Evolutionary conservation across 1,284 basidiomycete genomes (phyloP).

Genomic region (Pterula multifida): DNA sequence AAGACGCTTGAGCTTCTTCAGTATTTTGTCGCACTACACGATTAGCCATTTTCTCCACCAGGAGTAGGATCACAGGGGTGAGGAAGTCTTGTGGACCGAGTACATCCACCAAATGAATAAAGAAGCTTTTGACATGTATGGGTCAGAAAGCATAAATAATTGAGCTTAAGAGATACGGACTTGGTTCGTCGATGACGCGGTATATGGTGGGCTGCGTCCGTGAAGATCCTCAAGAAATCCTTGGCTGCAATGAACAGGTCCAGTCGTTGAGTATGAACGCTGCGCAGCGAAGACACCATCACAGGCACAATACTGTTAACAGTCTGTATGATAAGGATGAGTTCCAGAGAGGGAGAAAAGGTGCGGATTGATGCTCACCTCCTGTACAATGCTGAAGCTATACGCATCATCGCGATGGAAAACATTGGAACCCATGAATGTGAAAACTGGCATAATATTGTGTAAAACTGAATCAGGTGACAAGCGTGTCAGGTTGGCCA

Average conservation of each 20-base stretch:
- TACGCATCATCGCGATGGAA: slow-evolving; percentile 95
- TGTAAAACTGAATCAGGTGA: slow-evolving; percentile 87
- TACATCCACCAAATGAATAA: slow-evolving; percentile 80
- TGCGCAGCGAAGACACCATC: slow-evolving; percentile 68
- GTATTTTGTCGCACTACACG: slow-evolving; percentile 56
- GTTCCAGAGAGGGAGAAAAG: not conserved
- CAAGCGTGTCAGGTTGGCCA: slow-evolving; percentile 75
- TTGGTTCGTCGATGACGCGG: slow-evolving; percentile 79
- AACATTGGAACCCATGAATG: slow-evolving; percentile 95
- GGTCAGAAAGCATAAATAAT: slow-evolving; percentile 7
- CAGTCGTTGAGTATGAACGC: slow-evolving; percentile 36
- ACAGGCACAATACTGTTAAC: slow-evolving; percentile 91
- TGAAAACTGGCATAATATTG: slow-evolving; percentile 98
- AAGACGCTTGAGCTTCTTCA: slow-evolving; percentile 45
- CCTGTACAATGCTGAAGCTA: slow-evolving; percentile 91
- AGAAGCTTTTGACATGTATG: slow-evolving; percentile 50
- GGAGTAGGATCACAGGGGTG: slow-evolving; percentile 74
- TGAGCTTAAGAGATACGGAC: slow-evolving; percentile 25
- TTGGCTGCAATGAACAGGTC: slow-evolving; percentile 56
- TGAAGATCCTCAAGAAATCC: slow-evolving; percentile 79
- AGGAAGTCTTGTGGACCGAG: slow-evolving; percentile 79
- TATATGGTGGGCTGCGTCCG: slow-evolving; percentile 79
- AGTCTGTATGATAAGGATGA: slow-evolving; percentile 39
- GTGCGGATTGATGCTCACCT: slow-evolving; percentile 30
- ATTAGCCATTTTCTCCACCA: slow-evolving; percentile 71